phyloP scores from a whole-genome alignment of 176 grass and related monocot species.

The Eleusine indica region DNA sequence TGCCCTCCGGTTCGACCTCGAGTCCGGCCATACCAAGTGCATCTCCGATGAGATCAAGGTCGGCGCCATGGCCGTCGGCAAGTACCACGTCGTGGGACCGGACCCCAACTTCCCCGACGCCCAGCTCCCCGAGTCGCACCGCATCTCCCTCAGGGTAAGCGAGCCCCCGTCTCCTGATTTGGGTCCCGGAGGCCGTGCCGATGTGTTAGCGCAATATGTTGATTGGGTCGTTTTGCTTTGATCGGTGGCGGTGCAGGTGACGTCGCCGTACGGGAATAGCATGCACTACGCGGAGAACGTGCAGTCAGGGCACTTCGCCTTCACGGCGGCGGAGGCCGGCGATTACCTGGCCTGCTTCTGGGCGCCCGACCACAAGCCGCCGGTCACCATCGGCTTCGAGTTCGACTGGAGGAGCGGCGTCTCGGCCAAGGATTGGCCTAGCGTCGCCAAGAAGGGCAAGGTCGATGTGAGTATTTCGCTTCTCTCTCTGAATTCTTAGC shows the following conservation, averaged over 20 bases:
- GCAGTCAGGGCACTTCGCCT: constrained; percentile 84
- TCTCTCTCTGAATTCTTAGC: not conserved
- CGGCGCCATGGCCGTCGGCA: constrained; percentile 81
- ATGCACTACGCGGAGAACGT: constrained; percentile 89
- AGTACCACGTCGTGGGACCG: constrained; percentile 72
- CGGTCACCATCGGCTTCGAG: constrained; percentile 62
- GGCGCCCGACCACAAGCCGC: constrained; percentile 75
- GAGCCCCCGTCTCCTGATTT: not conserved
- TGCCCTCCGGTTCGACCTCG: constrained; percentile 78
- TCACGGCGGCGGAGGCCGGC: constrained; percentile 75
- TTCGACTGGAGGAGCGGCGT: constrained; percentile 94
- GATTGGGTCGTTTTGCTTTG: not conserved
- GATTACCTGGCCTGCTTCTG: constrained; percentile 96
- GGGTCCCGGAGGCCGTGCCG: not conserved
- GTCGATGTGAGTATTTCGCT: constrained; percentile 77
- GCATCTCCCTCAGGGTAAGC: constrained; percentile 81
- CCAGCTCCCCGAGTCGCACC: constrained; percentile 82
- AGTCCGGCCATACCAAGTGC: constrained; percentile 96
- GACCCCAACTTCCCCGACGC: constrained; percentile 56
- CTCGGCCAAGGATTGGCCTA: constrained; percentile 84
- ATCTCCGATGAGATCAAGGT: constrained; percentile 95
- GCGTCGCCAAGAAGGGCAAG: constrained; percentile 92
- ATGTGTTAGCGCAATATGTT: not conserved
- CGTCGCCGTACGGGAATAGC: constrained; percentile 93
- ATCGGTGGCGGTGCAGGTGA: constrained; percentile 52